Evolutionary conservation across 164 flowering plant species (phyloP).

Genomic region (Aristolochia contorta): DNA sequence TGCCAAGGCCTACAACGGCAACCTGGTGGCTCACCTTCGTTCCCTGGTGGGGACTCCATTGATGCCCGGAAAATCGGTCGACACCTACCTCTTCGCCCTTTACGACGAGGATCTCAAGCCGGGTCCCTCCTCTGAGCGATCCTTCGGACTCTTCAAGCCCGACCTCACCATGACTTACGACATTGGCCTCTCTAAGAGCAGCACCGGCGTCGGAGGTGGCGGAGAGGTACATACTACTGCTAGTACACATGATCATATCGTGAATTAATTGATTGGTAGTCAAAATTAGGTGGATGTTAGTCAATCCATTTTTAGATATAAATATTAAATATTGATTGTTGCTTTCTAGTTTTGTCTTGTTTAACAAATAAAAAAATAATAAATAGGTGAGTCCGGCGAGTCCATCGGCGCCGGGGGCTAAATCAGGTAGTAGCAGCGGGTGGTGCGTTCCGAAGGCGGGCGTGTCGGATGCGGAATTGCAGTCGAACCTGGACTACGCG

Average conservation of each 20-base stretch:
- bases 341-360: too few relatives aligned
- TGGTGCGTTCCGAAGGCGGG: slow-evolving; percentile 82
- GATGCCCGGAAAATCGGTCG: slow-evolving; percentile 89
- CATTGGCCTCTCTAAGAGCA: slow-evolving; percentile 51
- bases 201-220: slow-evolving; percentile 9
- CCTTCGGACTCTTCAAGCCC: slow-evolving; percentile 78
- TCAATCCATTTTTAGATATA: too few relatives aligned
- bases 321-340: too few relatives aligned
- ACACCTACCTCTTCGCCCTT: slow-evolving; percentile 82
- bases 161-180: slow-evolving; percentile 76
- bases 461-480: slow-evolving; percentile 45
- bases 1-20: slow-evolving; percentile 87
- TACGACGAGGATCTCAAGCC: slow-evolving; percentile 89
- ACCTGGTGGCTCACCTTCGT: slow-evolving; percentile 62
- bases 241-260: not conserved
- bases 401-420: slow-evolving; percentile 24
- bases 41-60: slow-evolving; percentile 90
- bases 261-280: too few relatives aligned
- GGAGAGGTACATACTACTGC: not conserved
- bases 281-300: too few relatives aligned
- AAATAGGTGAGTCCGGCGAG: slow-evolving; percentile 13
- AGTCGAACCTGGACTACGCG: slow-evolving; percentile 66
- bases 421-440: slow-evolving; percentile 9
- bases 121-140: slow-evolving; percentile 71
- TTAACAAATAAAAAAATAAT: too few relatives aligned